Percentiles rank a stretch among this genome's conserved stretches.
Conservation (phyloP, 1,139 yeast species). For the Pichia sp. region DNA sequence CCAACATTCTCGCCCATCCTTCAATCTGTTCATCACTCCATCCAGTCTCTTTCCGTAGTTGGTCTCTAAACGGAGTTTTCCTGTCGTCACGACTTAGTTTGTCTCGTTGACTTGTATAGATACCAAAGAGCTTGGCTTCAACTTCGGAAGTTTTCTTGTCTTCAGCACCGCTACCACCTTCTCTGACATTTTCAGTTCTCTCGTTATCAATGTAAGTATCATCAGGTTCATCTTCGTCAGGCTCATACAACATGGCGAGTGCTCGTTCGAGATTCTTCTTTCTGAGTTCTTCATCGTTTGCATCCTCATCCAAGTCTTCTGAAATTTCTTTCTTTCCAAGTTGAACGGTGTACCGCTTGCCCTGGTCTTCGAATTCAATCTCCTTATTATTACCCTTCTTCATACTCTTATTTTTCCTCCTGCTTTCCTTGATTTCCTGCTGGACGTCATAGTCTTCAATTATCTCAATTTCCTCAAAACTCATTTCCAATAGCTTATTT, state of each 20-base stretch:
- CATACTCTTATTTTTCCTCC: neutral
- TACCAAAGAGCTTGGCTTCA: conserved; percentile 53
- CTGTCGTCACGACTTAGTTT: conserved; percentile 46
- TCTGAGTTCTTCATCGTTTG: conserved; percentile 36
- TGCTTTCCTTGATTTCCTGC: neutral
- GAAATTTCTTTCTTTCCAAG: conserved; percentile 28
- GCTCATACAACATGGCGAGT: conserved; percentile 55
- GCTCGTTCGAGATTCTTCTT: conserved; percentile 60
- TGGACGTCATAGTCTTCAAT: conserved; percentile 18
- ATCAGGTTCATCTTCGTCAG: conserved; percentile 76
- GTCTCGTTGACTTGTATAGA: conserved; percentile 46
- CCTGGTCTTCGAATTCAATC: conserved; percentile 14
- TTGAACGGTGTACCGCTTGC: conserved; percentile 17
- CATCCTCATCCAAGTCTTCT: conserved; percentile 17
- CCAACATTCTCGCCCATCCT: conserved; percentile 82
- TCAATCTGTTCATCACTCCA: conserved; percentile 92
- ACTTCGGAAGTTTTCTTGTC: conserved; percentile 25
- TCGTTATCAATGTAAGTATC: conserved; percentile 81
- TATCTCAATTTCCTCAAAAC: conserved; percentile 36
- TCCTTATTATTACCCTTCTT: conserved; percentile 7
- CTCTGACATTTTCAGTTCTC: conserved; percentile 28
- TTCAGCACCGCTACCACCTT: conserved; percentile 4
- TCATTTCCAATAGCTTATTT: conserved; percentile 48
- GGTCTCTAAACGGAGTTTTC: conserved; percentile 43
- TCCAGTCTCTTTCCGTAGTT: conserved; percentile 42